Base-by-base conservation (phyloP, 2,329 filamentous ascomycete species). In the Epichloe baconii region DNA sequence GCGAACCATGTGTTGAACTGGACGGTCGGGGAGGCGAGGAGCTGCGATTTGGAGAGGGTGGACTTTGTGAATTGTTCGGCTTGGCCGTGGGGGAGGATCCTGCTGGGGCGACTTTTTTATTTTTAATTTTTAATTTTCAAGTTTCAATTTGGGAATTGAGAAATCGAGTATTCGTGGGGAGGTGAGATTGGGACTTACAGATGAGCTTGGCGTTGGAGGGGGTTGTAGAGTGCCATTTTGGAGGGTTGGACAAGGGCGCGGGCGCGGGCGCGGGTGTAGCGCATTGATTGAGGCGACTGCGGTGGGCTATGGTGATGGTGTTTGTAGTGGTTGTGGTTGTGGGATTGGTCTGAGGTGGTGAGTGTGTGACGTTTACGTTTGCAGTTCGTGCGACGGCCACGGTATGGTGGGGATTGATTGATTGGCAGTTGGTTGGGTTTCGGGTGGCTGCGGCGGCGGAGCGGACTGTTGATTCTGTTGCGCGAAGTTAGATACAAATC, bases 1-100 rank as follows among this genome's bases (percentile, higher is more conserved):
- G 78, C 75, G 76, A 95, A 98, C 93, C 93, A 98, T 55, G 71
- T 67, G 71, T 95, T 79, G 74, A 97, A 98, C 71, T 97, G 93
- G 35, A 75, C 73, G 52, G 91, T 80, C 0, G 93, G 93, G 50
- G 77, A 51, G 1, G 74, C 62, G 59, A 79, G 67, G 17, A 94
- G 80, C 62, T 88, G 77, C 1, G 67, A 60, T 45, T 72, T 75
- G 37, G 76, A 72, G 34, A 95, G 79, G 1, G 75, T 73, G 59
- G 78, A 79, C 50, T 66, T 68, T 47, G 77, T 80, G 74, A 90
- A 95, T 66, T 95, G 88, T 23, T 79, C 80, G 11, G 88, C 88
- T 65, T 86, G 85, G 2, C 73, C 71, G 49, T 78, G 71, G 49
- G 55, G 55, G 78, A 68, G 56, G 74, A 70, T 38, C 76, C 79